Evolutionary conservation across 2,329 filamentous ascomycete species (phyloP).

Genomic region (Neofusicoccum cordaticola): DNA sequence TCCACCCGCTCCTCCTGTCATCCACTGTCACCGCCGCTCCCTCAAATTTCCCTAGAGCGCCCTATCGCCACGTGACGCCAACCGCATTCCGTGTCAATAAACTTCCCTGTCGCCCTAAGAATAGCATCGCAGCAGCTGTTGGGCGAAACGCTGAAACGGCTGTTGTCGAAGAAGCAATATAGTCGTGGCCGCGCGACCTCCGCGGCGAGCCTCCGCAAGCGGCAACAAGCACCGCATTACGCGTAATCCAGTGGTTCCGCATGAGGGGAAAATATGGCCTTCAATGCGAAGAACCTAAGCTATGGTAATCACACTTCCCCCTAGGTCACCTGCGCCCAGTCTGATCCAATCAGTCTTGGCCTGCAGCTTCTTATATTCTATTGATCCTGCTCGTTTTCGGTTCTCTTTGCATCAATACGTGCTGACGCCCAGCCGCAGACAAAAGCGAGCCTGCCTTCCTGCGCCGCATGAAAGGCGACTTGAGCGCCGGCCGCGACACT

Average conservation of each 20-base stretch:
- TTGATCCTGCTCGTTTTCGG: background rate
- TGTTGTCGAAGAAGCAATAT: background rate
- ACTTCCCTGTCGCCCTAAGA: conserved; percentile 3
- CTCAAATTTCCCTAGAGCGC: conserved; percentile 9
- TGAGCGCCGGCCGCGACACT: conserved; percentile 48
- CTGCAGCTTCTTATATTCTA: no score
- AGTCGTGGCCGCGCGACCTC: background rate
- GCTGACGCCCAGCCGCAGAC: conserved; percentile 37
- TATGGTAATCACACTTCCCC: conserved; percentile 49
- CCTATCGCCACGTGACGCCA: conserved; percentile 1
- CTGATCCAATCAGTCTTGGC: no score
- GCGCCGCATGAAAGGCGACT: conserved; percentile 50
- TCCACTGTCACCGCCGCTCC: background rate
- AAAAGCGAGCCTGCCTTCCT: conserved; percentile 50
- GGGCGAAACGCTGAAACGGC: background rate
- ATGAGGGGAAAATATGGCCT: conserved; percentile 49
- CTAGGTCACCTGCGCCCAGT: background rate
- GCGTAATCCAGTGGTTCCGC: background rate
- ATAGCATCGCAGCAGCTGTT: background rate
- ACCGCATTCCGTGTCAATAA: background rate
- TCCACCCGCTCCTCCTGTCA: background rate
- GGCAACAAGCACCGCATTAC: background rate
- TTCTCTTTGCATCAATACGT: background rate
- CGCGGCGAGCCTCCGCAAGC: background rate
- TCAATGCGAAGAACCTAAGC: conserved; percentile 68